phyloP scores from a whole-genome alignment of 2,329 filamentous ascomycete genomes.

The Colletotrichum endophyticum region DNA sequence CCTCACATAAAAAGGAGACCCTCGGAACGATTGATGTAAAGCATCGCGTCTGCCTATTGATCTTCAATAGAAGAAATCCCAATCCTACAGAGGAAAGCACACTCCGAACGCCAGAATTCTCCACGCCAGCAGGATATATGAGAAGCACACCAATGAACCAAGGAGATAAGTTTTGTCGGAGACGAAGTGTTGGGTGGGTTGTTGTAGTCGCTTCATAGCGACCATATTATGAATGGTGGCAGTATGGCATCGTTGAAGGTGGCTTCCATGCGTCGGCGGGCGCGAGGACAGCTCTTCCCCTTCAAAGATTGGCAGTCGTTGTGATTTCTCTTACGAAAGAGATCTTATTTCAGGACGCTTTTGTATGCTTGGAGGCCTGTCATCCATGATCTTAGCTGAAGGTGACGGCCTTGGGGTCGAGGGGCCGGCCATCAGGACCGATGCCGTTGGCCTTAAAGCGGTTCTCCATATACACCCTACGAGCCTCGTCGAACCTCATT shows the following conservation, averaged over 20 bases:
- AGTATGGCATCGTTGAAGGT: neutral
- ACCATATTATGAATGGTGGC: neutral
- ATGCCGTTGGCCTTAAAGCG: conserved; percentile 88
- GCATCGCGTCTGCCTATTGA: neutral
- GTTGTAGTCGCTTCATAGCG: neutral
- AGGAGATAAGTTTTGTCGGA: neutral
- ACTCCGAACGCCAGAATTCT: neutral
- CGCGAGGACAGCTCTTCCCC: neutral
- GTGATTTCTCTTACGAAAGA: neutral
- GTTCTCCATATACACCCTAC: conserved; percentile 84
- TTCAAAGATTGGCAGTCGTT: neutral
- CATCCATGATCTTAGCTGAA: conserved; percentile 64
- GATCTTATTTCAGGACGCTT: neutral
- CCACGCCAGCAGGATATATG: neutral
- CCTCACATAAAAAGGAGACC: neutral
- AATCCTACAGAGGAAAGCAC: neutral
- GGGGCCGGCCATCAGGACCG: conserved; percentile 82
- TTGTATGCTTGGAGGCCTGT: neutral
- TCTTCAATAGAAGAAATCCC: neutral
- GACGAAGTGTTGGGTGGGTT: neutral
- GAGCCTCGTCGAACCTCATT: conserved; percentile 89
- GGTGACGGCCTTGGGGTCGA: conserved; percentile 94
- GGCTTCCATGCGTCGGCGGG: neutral
- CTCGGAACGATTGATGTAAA: neutral
- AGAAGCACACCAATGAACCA: neutral